These are phyloP conservation scores for Tillandsia leiboldiana DNA, from an alignment of 176 grass and related monocot species.

Conservation along the genomic window DNA sequence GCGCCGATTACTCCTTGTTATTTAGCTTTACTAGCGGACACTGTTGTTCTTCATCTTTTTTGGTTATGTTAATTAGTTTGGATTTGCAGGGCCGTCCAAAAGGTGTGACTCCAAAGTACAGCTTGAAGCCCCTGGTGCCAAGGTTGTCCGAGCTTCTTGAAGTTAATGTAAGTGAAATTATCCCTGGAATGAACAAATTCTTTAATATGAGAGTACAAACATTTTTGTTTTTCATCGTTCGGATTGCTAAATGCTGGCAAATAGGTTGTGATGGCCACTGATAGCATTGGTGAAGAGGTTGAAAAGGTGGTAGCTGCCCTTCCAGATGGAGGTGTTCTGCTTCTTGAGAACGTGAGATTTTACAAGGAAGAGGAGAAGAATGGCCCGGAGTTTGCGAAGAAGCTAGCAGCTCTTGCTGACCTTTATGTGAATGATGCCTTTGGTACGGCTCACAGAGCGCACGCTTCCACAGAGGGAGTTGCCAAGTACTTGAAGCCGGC, in stretches of 20 bases:
- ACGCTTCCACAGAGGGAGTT: slow-evolving; percentile 92
- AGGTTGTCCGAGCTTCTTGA: slow-evolving; percentile 86
- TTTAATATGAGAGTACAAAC: background rate
- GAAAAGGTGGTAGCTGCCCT: slow-evolving; percentile 58
- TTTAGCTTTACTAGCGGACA: too few species aligned
- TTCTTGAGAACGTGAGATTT: slow-evolving; percentile 94
- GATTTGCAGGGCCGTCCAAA: slow-evolving; percentile 76
- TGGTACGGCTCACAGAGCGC: slow-evolving; percentile 76
- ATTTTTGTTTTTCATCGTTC: background rate
- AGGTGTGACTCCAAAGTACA: slow-evolving; percentile 89
- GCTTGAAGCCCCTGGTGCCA: slow-evolving; percentile 92
- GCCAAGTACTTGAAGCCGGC: slow-evolving; percentile 80
- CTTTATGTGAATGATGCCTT: slow-evolving; percentile 97
- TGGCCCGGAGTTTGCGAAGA: slow-evolving; percentile 86
- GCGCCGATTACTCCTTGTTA: too few species aligned
- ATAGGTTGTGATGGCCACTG: slow-evolving; percentile 84
- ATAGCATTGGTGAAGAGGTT: slow-evolving; percentile 86
- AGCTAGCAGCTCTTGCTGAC: slow-evolving; percentile 81
- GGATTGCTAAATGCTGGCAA: background rate
- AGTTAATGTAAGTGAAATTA: slow-evolving; percentile 42
- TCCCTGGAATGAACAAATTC: background rate
- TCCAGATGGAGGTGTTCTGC: slow-evolving; percentile 76
- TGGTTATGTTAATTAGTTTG: background rate
- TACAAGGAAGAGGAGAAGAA: slow-evolving; percentile 98
- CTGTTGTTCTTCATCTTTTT: too few species aligned